Conservation (phyloP, 768 basidiomycete species). For the Galerina marginata region DNA sequence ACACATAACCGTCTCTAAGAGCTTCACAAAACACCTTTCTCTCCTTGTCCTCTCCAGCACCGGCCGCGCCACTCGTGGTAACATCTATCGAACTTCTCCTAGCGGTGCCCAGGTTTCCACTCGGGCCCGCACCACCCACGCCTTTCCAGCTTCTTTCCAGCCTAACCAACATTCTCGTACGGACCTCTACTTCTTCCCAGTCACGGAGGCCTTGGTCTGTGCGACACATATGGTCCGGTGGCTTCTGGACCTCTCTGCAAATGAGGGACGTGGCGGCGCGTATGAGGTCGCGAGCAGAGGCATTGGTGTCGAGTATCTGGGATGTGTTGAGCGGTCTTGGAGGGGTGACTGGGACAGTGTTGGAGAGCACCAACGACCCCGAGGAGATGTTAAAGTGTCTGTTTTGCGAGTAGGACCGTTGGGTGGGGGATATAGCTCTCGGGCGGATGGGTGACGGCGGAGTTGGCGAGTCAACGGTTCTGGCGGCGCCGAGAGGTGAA, state of each 20-base stretch:
- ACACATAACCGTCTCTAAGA: constrained; percentile 81
- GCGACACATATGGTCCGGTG: constrained; percentile 60
- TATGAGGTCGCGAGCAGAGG: constrained; percentile 56
- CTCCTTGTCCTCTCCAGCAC: constrained; percentile 74
- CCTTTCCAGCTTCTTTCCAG: constrained; percentile 75
- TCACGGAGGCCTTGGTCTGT: constrained; percentile 56
- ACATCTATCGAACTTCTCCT: constrained; percentile 16
- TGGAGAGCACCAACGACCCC: constrained; percentile 48
- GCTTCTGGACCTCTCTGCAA: constrained; percentile 68
- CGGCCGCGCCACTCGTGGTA: constrained; percentile 3
- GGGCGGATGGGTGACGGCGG: constrained; percentile 50
- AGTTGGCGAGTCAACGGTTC: constrained; percentile 30
- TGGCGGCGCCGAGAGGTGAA: background rate
- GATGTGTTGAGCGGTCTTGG: constrained; percentile 37
- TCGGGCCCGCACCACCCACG: background rate
- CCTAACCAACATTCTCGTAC: constrained; percentile 62
- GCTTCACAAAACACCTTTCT: constrained; percentile 75
- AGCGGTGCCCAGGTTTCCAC: constrained; percentile 34
- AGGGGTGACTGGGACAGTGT: background rate
- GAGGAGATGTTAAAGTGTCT: constrained; percentile 65
- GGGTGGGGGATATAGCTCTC: constrained; percentile 52
- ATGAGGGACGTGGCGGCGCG: constrained; percentile 67
- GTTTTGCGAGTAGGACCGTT: constrained; percentile 56
- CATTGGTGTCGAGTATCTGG: constrained; percentile 42
- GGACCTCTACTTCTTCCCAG: constrained; percentile 78